Evolutionary conservation across 331 rosid genomes (phyloP).

Genomic region (Pyrus hybrid): DNA sequence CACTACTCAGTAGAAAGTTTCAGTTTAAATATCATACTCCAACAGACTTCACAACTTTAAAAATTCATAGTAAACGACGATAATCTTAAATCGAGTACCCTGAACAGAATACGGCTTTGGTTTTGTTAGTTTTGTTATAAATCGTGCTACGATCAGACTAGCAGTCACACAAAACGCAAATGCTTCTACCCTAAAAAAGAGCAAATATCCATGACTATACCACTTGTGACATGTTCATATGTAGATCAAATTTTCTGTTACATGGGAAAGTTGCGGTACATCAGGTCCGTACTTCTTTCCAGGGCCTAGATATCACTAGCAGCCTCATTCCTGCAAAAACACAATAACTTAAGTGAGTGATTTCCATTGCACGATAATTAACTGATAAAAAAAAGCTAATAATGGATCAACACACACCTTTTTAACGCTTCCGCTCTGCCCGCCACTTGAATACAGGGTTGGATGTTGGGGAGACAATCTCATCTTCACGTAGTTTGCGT

Average conservation of each 20-base stretch:
- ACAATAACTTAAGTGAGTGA: not conserved
- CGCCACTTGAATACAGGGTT: slow-evolving; percentile 67
- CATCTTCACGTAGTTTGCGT: slow-evolving; percentile 67
- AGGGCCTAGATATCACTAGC: not conserved
- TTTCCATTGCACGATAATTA: not conserved
- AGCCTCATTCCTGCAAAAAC: not conserved
- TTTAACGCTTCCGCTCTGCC: slow-evolving; percentile 56
- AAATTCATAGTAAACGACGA: not conserved
- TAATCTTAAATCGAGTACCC: not conserved
- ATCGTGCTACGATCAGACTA: not conserved
- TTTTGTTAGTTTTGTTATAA: not conserved
- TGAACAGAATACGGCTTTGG: not conserved
- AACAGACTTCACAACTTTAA: not conserved
- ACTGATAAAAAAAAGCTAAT: not conserved
- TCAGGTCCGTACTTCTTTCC: not conserved
- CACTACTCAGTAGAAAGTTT: too few relatives aligned
- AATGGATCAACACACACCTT: not conserved
- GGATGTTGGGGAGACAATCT: slow-evolving; percentile 47
- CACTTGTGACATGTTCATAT: not conserved
- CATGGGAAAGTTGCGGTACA: not conserved
- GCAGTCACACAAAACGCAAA: not conserved
- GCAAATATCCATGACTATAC: not conserved
- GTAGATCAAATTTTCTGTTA: not conserved
- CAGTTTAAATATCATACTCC: not conserved
- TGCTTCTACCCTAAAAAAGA: not conserved